phyloP scores from a whole-genome alignment of 148 eudicot species.

The Chenopodium suecicum region DNA sequence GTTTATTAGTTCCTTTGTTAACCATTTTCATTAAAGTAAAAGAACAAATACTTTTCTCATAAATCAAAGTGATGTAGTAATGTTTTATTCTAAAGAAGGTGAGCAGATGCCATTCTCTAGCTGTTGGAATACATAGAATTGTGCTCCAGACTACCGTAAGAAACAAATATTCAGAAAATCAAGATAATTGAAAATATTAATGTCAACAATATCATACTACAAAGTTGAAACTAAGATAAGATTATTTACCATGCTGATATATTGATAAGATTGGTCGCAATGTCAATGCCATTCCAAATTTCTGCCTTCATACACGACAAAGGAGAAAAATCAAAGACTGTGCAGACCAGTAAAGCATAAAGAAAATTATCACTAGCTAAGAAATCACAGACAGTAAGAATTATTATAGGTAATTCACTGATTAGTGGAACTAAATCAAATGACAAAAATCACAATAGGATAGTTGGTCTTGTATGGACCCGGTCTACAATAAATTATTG shows the following conservation, averaged over 20 bases:
- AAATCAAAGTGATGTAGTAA: background rate
- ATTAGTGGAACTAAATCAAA: background rate
- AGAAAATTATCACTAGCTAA: no score
- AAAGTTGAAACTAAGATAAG: background rate
- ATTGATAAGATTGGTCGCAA: slow-evolving; percentile 31
- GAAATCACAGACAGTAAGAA: background rate
- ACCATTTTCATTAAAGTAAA: background rate
- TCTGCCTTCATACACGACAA: slow-evolving; percentile 48
- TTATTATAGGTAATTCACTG: background rate
- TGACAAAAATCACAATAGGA: background rate
- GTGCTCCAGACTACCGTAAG: background rate
- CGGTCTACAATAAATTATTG: no score
- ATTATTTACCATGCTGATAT: slow-evolving; percentile 41
- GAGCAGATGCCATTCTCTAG: background rate
- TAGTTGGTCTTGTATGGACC: no score
- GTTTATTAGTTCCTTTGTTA: background rate
- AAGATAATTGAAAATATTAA: background rate
- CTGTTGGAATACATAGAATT: background rate
- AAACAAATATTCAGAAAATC: background rate
- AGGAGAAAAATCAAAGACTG: slow-evolving; percentile 28
- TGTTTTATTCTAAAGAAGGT: background rate
- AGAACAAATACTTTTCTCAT: background rate
- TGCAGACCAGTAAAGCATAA: background rate
- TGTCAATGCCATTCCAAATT: slow-evolving; percentile 41
- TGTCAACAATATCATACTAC: background rate